phyloP scores from a whole-genome alignment of 306 rosid species.

The Abrus precatorius region DNA sequence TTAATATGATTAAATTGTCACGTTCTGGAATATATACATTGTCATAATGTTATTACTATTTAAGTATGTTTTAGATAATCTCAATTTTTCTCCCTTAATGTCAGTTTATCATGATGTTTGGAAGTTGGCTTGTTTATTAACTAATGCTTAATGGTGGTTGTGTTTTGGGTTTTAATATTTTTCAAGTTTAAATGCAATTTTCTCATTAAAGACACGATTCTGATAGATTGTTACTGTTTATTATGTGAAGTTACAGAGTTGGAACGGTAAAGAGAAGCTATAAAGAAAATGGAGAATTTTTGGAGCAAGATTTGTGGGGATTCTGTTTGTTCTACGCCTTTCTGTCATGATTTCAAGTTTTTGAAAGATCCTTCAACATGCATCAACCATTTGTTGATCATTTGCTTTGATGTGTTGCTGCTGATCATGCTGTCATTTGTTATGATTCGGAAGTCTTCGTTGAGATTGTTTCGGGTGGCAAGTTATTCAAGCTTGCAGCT shows the following conservation, averaged over 20 bases:
- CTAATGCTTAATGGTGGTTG: background rate
- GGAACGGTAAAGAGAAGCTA: slow-evolving; percentile 14
- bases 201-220: background rate
- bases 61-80: background rate
- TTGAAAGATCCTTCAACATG: slow-evolving; percentile 68
- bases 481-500: slow-evolving; percentile 52
- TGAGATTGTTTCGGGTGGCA: slow-evolving; percentile 29
- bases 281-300: slow-evolving; percentile 46
- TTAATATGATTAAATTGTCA: background rate
- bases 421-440: slow-evolving; percentile 52
- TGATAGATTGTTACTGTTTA: background rate
- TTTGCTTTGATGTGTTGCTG: slow-evolving; percentile 56
- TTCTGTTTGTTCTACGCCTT: slow-evolving; percentile 50
- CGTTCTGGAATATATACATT: background rate
- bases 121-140: background rate
- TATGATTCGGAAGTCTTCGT: slow-evolving; percentile 48
- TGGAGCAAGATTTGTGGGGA: slow-evolving; percentile 65
- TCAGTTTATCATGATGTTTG: background rate
- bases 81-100: background rate
- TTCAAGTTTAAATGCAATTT: background rate
- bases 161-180: background rate
- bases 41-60: background rate
- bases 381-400: slow-evolving; percentile 53
- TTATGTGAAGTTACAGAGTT: slow-evolving; percentile 22
- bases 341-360: slow-evolving; percentile 44